phyloP scores from a whole-genome alignment of 1,284 basidiomycete genomes.

The Cystobasidium pallidum region DNA sequence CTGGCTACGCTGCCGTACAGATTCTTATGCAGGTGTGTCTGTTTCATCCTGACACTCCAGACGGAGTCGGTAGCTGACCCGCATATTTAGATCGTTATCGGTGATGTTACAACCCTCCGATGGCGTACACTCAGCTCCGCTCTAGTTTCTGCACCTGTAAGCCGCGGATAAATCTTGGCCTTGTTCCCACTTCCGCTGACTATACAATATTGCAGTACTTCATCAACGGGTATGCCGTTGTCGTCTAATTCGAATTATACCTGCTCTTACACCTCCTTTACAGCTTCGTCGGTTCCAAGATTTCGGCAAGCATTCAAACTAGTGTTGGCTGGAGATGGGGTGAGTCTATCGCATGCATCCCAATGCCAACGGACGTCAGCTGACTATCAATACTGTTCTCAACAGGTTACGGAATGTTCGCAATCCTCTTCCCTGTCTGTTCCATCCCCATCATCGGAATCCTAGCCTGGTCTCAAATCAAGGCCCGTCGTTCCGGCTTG shows the following conservation, averaged over 20 bases:
- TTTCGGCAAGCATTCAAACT: constrained; percentile 65
- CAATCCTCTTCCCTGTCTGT: constrained; percentile 60
- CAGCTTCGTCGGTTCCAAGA: constrained; percentile 65
- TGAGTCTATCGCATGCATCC: constrained; percentile 58
- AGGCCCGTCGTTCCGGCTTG: constrained; percentile 64
- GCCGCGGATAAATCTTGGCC: no score
- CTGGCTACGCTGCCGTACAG: constrained; percentile 65
- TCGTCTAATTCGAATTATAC: not conserved
- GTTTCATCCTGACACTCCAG: constrained; percentile 52
- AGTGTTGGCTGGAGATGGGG: constrained; percentile 71
- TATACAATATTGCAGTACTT: constrained; percentile 61
- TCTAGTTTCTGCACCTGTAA: constrained; percentile 69
- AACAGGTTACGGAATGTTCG: constrained; percentile 53
- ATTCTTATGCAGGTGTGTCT: constrained; percentile 67
- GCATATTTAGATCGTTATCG: constrained; percentile 58
- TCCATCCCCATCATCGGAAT: constrained; percentile 48
- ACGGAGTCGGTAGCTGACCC: not conserved
- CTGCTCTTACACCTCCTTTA: not conserved
- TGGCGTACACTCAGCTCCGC: constrained; percentile 74
- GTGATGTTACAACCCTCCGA: constrained; percentile 75
- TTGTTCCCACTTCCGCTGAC: not conserved
- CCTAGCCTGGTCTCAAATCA: constrained; percentile 71
- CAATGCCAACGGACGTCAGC: no score
- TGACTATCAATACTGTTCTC: not conserved
- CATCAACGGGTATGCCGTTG: constrained; percentile 55